These are phyloP conservation scores for Gnomoniopsis sp. DNA, from an alignment of 2,329 filamentous ascomycete genomes.

Conservation along the genomic window DNA sequence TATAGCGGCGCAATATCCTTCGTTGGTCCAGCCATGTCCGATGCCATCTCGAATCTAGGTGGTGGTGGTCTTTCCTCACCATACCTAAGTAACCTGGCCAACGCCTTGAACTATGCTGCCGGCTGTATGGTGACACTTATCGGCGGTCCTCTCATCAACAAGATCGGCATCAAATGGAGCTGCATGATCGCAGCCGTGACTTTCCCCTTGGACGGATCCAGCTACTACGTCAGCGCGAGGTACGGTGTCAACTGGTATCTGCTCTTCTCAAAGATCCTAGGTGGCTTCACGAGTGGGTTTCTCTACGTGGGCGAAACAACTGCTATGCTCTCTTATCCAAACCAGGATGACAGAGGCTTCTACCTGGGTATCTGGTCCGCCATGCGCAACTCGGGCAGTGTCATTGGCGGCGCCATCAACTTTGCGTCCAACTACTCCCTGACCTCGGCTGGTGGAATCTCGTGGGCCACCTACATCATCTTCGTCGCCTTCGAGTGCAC, in stretches of 20 bases:
- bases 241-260: constrained; percentile 29
- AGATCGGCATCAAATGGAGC: constrained; percentile 33
- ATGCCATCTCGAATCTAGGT: constrained; percentile 17
- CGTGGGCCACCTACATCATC: constrained; percentile 28
- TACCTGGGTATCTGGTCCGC: constrained; percentile 31
- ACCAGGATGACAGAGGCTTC: constrained; percentile 30
- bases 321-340: constrained; percentile 34
- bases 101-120: constrained; percentile 12
- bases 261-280: constrained; percentile 26
- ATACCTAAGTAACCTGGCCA: constrained; percentile 14
- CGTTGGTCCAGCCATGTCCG: constrained; percentile 16
- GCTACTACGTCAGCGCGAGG: constrained; percentile 31
- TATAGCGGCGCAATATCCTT: constrained; percentile 11
- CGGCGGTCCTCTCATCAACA: constrained; percentile 36
- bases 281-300: constrained; percentile 22
- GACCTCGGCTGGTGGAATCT: constrained; percentile 23
- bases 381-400: constrained; percentile 30
- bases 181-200: constrained; percentile 32
- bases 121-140: constrained; percentile 20
- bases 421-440: constrained; percentile 26
- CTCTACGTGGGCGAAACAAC: constrained; percentile 33
- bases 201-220: constrained; percentile 32
- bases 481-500: constrained; percentile 27
- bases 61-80: constrained; percentile 17
- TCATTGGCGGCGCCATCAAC: constrained; percentile 32